phyloP scores from a whole-genome alignment of 805 yeast genomes.

The Barnettozyma pratensis region DNA sequence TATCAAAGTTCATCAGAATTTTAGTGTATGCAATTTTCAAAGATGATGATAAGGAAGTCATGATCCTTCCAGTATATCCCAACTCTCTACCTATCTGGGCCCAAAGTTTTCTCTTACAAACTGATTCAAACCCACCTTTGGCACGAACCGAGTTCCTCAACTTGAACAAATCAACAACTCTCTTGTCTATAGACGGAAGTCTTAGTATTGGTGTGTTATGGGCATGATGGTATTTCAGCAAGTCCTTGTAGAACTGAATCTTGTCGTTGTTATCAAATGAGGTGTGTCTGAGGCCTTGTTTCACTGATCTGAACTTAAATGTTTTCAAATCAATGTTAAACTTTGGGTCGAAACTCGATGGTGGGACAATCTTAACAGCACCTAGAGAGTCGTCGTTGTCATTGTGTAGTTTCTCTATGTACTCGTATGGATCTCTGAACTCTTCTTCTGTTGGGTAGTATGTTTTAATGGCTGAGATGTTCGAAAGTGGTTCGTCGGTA shows the following conservation, averaged over 20 bases:
- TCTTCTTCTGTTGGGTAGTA: constrained; percentile 40
- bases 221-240: constrained; percentile 37
- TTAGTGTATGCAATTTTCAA: constrained; percentile 55
- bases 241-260: constrained; percentile 41
- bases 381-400: constrained; percentile 55
- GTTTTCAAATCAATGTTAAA: constrained; percentile 38
- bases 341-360: constrained; percentile 32
- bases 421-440: constrained; percentile 50
- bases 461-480: constrained; percentile 1
- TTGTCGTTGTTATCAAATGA: constrained; percentile 36
- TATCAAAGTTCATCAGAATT: constrained; percentile 28
- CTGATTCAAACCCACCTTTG: constrained; percentile 63
- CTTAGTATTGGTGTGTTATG: constrained; percentile 32
- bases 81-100: constrained; percentile 78
- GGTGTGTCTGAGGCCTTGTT: constrained; percentile 41
- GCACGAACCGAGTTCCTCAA: constrained; percentile 51
- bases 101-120: constrained; percentile 69
- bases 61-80: constrained; percentile 67
- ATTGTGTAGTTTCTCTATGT: constrained; percentile 41
- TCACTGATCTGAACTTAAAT: constrained; percentile 47
- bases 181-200: constrained; percentile 62
- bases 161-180: constrained; percentile 59
- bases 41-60: constrained; percentile 67
- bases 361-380: constrained; percentile 63
- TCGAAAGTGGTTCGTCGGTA: neutral